phyloP scores from a whole-genome alignment of 441 rosid genomes.

The Adansonia gregorii region DNA sequence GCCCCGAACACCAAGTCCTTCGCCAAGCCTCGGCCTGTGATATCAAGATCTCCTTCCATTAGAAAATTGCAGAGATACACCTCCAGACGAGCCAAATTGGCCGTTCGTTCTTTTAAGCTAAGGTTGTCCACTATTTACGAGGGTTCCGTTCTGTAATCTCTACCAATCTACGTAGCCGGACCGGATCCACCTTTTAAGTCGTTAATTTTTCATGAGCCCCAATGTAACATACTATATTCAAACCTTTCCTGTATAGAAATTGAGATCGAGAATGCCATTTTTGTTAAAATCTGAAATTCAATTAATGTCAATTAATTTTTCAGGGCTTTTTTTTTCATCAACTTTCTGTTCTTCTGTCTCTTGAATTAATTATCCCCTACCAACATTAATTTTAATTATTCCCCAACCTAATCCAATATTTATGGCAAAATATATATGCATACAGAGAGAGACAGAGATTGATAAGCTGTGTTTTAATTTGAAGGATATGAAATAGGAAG shows the following conservation, averaged over 20 bases:
- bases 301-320: neutral
- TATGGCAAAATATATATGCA: no score
- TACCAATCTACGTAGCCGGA: neutral
- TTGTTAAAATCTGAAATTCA: neutral
- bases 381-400: no score
- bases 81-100: conserved; percentile 55
- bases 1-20: neutral
- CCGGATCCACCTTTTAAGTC: neutral
- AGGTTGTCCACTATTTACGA: conserved; percentile 58
- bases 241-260: neutral
- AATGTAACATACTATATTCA: neutral
- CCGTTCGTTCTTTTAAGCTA: conserved; percentile 56
- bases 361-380: no score
- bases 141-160: conserved; percentile 39
- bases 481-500: no score
- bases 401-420: no score
- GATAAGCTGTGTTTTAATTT: no score
- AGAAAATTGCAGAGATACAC: conserved; percentile 45
- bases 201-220: neutral
- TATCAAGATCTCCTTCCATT: conserved; percentile 49
- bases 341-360: neutral
- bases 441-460: no score
- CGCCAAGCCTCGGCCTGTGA: neutral
- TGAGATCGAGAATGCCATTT: neutral
- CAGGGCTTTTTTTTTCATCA: neutral